Conservation (phyloP, 1,284 basidiomycete genomes). For the Cryptococcus sp. region DNA sequence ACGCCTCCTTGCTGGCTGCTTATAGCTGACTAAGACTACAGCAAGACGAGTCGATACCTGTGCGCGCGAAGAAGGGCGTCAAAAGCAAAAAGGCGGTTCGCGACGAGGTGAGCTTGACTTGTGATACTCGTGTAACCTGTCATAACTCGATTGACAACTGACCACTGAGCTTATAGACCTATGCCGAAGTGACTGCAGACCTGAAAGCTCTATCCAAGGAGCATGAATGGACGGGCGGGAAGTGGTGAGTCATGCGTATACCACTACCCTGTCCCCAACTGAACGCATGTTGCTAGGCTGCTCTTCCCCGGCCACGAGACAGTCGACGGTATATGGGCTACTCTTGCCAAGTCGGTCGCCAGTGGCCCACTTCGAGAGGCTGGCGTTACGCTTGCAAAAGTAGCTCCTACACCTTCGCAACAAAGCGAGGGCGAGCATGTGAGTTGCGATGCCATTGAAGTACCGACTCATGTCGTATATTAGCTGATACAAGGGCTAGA, state of each 20-base stretch:
- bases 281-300: constrained; percentile 19
- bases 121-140: neutral
- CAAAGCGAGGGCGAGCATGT: constrained; percentile 5
- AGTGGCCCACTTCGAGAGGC: constrained; percentile 34
- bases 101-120: constrained; percentile 24
- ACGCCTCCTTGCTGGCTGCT: too few species aligned
- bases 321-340: constrained; percentile 33
- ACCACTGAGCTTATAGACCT: neutral
- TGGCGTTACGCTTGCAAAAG: constrained; percentile 32
- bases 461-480: neutral
- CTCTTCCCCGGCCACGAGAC: constrained; percentile 22
- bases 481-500: constrained; percentile 3
- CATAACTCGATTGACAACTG: neutral
- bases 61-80: constrained; percentile 34
- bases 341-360: constrained; percentile 34
- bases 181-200: constrained; percentile 14
- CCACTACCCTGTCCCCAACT: neutral
- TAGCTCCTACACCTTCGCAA: constrained; percentile 22
- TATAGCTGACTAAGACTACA: neutral
- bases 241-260: constrained; percentile 39
- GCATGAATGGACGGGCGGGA: constrained; percentile 28
- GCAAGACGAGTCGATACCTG: constrained; percentile 30
- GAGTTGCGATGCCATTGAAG: neutral
- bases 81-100: constrained; percentile 34
- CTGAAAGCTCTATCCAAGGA: constrained; percentile 28